These are phyloP conservation scores for Cymbopogon citratus DNA, from an alignment of 176 grass and related monocot species.

Conservation along the genomic window DNA sequence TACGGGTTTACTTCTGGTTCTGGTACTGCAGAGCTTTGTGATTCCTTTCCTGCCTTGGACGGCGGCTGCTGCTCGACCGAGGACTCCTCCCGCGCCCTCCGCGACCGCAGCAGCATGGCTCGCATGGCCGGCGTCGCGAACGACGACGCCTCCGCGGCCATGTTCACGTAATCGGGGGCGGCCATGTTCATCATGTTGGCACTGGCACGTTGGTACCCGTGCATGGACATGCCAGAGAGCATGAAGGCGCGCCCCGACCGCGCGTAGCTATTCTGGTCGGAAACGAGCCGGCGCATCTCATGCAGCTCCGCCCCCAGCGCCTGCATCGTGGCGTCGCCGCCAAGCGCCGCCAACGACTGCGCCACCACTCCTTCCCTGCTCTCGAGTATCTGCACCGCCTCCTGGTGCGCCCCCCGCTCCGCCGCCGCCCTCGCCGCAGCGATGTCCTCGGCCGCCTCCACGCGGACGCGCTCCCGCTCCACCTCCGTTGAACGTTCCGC, in stretches of 20 bases:
- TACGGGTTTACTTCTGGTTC: neutral
- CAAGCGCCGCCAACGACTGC: neutral
- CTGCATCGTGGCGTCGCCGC: neutral
- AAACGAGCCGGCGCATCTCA: constrained; percentile 28
- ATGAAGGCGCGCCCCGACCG: constrained; percentile 29
- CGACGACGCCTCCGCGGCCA: neutral
- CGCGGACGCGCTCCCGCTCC: constrained; percentile 29
- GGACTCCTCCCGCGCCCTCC: neutral
- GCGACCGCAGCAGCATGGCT: constrained; percentile 29
- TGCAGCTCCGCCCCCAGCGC: constrained; percentile 20
- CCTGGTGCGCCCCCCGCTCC: constrained; percentile 18
- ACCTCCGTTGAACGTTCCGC: constrained; percentile 30
- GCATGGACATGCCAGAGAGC: constrained; percentile 31
- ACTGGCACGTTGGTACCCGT: constrained; percentile 36
- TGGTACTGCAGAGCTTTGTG: neutral
- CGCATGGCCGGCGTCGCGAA: constrained; percentile 41
- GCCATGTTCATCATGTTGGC: neutral
- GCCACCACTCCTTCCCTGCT: constrained; percentile 12
- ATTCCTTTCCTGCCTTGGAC: neutral
- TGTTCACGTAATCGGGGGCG: neutral
- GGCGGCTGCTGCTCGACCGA: neutral
- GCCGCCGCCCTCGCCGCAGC: constrained; percentile 36
- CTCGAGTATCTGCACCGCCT: constrained; percentile 38
- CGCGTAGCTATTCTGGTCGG: neutral
- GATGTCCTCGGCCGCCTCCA: constrained; percentile 41